Conservation (phyloP, 345 rosid species). For the Turritis glabra region DNA sequence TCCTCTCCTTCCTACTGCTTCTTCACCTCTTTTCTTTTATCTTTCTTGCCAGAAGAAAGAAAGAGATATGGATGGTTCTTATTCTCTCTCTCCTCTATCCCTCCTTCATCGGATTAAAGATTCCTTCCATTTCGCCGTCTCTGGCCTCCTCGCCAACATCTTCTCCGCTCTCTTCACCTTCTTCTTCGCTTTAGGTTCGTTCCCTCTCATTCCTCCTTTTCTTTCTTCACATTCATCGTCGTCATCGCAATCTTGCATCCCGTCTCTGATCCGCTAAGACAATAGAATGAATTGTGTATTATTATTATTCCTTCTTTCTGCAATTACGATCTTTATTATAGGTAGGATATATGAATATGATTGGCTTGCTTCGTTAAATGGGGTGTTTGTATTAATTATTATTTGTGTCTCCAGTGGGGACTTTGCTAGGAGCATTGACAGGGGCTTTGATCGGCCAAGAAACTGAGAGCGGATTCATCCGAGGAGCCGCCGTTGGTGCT, state of each 20-base stretch:
- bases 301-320: neutral
- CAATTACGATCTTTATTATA: neutral
- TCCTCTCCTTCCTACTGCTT: neutral
- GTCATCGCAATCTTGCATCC: neutral
- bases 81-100: conserved; percentile 38
- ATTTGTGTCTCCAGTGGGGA: conserved; percentile 61
- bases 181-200: conserved; percentile 89
- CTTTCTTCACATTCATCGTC: neutral
- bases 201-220: neutral
- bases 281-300: neutral
- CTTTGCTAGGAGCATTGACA: conserved; percentile 92
- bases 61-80: conserved; percentile 29
- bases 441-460: conserved; percentile 99
- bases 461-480: conserved; percentile 92
- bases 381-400: neutral
- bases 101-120: conserved; percentile 57
- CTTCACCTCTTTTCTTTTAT: neutral
- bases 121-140: conserved; percentile 59
- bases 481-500: conserved; percentile 98
- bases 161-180: conserved; percentile 96
- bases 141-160: conserved; percentile 71
- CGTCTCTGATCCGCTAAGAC: neutral
- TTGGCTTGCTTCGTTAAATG: neutral
- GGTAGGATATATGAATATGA: neutral
- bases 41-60: neutral